Percentiles rank a stretch among this genome's conserved stretches.
Evolutionary conservation across 371 early-diverging fungal genomes (phyloP).

Genomic region (Mucor plumbeus): DNA sequence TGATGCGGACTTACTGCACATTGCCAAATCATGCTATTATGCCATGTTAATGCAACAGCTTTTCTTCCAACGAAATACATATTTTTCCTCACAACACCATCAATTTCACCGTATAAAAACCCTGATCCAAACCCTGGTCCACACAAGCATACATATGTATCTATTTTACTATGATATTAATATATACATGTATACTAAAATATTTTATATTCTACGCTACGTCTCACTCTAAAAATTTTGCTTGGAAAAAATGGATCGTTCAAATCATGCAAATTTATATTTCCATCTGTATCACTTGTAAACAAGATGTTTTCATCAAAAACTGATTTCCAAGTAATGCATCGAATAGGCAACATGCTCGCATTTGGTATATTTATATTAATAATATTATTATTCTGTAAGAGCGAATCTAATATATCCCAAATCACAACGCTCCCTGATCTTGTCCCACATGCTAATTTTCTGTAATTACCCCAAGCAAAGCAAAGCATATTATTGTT

Average conservation of each 20-base stretch:
- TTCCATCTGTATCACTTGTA: slow-evolving; percentile 12
- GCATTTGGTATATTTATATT: slow-evolving; percentile 10
- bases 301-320: background rate
- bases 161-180: background rate
- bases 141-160: slow-evolving; percentile 4
- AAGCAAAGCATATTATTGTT: slow-evolving; percentile 12
- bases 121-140: slow-evolving; percentile 15
- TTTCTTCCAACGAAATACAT: background rate
- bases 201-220: background rate
- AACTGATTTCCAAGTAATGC: slow-evolving; percentile 17
- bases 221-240: slow-evolving; percentile 12
- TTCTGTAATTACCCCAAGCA: slow-evolving; percentile 33
- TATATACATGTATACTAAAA: background rate
- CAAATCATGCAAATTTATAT: slow-evolving; percentile 16
- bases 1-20: slow-evolving; percentile 16
- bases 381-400: background rate
- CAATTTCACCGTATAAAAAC: slow-evolving; percentile 12
- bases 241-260: slow-evolving; percentile 17
- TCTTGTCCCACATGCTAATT: slow-evolving; percentile 35
- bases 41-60: background rate
- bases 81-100: slow-evolving; percentile 1
- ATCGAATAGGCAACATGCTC: slow-evolving; percentile 1
- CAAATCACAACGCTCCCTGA: slow-evolving; percentile 36
- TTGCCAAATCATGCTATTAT: slow-evolving; percentile 19
- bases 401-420: slow-evolving; percentile 31